Evolutionary conservation across 108 stramenopile genomes (phyloP).

Genomic region (Conticribra guillardii): DNA sequence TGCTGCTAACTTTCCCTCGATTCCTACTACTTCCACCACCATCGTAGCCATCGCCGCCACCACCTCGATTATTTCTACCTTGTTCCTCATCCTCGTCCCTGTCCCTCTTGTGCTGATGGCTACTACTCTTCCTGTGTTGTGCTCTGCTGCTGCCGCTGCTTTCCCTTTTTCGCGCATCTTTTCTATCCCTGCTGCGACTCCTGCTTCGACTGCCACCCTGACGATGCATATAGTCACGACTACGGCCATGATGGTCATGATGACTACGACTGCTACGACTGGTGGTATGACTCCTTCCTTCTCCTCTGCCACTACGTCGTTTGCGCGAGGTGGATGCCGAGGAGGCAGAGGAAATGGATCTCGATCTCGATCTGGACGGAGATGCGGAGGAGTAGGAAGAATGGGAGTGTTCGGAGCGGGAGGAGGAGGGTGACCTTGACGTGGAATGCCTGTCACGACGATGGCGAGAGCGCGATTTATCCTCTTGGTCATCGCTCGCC

Average conservation of each 20-base stretch:
- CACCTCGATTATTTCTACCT: not conserved
- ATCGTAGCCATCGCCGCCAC: not conserved
- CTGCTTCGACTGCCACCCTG: not conserved
- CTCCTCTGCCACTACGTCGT: slow-evolving; percentile 1
- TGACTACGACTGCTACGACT: not conserved
- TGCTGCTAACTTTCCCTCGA: not conserved
- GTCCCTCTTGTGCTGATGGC: not conserved
- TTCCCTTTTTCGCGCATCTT: not conserved
- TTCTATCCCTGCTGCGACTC: not conserved
- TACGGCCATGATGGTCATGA: not conserved
- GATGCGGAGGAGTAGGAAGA: slow-evolving; percentile 3
- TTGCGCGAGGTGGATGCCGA: not conserved
- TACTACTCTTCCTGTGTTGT: not conserved
- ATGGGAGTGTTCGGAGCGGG: not conserved
- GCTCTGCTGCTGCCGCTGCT: not conserved
- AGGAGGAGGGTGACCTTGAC: not conserved
- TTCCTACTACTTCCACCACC: not conserved
- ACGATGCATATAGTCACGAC: not conserved
- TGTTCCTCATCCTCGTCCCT: not conserved
- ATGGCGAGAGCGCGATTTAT: not conserved
- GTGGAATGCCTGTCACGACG: not conserved
- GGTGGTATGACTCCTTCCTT: not conserved
- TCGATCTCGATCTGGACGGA: slow-evolving; percentile 11
- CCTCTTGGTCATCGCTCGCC: too few species aligned
- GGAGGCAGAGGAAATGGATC: slow-evolving; percentile 12